Percentiles rank a stretch among this genome's conserved stretches.
Evolutionary conservation across 257 asterid genomes (phyloP).

Genomic region (Scutellaria minor): DNA sequence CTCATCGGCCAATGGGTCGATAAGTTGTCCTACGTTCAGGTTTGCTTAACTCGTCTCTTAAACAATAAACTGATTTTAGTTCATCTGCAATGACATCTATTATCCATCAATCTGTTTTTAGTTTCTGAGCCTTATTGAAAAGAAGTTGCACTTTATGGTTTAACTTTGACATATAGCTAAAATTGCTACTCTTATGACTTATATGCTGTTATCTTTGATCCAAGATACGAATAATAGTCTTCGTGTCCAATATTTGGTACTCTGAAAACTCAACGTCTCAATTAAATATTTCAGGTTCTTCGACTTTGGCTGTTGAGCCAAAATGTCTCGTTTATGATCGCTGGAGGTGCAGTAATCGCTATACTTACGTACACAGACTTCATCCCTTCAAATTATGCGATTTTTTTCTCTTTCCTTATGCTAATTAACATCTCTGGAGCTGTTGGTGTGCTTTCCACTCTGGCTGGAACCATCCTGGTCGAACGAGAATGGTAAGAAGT

Average conservation of each 20-base stretch:
- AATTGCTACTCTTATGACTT: background rate
- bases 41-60: slow-evolving; percentile 29
- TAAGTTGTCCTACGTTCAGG: slow-evolving; percentile 67
- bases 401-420: slow-evolving; percentile 54
- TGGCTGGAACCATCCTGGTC: slow-evolving; percentile 87
- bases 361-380: slow-evolving; percentile 51
- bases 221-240: slow-evolving; percentile 10
- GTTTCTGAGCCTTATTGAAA: background rate
- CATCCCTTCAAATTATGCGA: slow-evolving; percentile 44
- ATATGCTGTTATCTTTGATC: background rate
- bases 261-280: too few relatives aligned
- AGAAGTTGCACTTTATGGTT: background rate
- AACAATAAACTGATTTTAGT: background rate
- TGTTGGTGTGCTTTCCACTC: slow-evolving; percentile 78
- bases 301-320: slow-evolving; percentile 73
- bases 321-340: slow-evolving; percentile 71
- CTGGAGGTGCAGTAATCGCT: slow-evolving; percentile 81
- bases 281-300: slow-evolving; percentile 51
- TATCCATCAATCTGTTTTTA: background rate
- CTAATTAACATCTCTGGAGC: slow-evolving; percentile 79
- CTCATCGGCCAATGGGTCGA: slow-evolving; percentile 75
- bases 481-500: slow-evolving; percentile 88
- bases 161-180: background rate
- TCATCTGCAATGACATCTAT: background rate
- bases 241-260: background rate